Evolutionary conservation across 768 basidiomycete species (phyloP).

Genomic region (Dioszegia aurantiaca): DNA sequence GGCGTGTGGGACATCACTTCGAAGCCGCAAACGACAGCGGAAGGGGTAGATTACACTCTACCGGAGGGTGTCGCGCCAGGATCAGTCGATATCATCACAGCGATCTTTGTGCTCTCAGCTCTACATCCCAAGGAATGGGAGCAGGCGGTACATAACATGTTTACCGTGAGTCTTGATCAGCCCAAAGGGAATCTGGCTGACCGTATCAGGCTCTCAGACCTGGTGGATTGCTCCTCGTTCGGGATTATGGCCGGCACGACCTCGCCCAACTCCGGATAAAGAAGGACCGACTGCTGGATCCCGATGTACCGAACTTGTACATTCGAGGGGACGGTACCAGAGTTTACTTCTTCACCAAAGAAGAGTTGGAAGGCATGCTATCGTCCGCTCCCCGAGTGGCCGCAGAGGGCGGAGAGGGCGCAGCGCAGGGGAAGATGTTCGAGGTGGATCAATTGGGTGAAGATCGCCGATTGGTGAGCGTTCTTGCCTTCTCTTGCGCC

Average conservation of each 20-base stretch:
- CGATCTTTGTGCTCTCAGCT: slow-evolving; percentile 91
- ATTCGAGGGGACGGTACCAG: slow-evolving; percentile 94
- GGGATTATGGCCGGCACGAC: slow-evolving; percentile 94
- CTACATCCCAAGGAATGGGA: slow-evolving; percentile 91
- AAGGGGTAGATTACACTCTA: slow-evolving; percentile 53
- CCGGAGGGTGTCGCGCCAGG: slow-evolving; percentile 65
- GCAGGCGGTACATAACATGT: slow-evolving; percentile 73
- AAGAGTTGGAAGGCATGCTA: slow-evolving; percentile 32
- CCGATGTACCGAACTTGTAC: slow-evolving; percentile 72
- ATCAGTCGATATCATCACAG: slow-evolving; percentile 81
- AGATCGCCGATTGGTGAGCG: slow-evolving; percentile 68
- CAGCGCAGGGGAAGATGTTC: slow-evolving; percentile 61
- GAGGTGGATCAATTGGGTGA: slow-evolving; percentile 78
- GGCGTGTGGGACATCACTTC: slow-evolving; percentile 90
- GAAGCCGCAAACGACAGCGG: slow-evolving; percentile 12
- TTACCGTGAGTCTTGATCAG: slow-evolving; percentile 58
- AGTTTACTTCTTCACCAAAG: slow-evolving; percentile 79
- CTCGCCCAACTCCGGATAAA: slow-evolving; percentile 94
- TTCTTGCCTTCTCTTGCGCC: neutral
- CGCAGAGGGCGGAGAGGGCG: slow-evolving; percentile 13
- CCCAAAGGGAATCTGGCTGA: neutral
- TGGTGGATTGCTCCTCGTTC: slow-evolving; percentile 74
- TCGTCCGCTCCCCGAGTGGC: neutral
- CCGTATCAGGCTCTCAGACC: slow-evolving; percentile 76
- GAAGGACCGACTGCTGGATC: slow-evolving; percentile 76